These are phyloP conservation scores for Oryza punctata DNA, from an alignment of 176 grass and related monocot genomes.

Conservation along the genomic window DNA sequence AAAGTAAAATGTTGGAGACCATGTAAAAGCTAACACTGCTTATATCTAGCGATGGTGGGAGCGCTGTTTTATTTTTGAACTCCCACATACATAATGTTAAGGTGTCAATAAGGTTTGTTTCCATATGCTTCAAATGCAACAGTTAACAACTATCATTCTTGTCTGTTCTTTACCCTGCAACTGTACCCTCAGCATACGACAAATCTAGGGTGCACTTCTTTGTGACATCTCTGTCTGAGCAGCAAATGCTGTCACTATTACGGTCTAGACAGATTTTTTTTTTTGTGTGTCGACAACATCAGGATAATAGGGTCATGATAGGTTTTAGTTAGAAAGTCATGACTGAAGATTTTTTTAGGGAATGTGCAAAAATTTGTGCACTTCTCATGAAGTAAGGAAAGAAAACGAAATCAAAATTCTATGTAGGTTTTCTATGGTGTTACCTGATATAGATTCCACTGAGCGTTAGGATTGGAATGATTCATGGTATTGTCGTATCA, in stretches of 20 bases:
- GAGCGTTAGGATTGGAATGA: neutral
- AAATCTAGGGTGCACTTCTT: neutral
- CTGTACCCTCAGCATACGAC: conserved; percentile 3
- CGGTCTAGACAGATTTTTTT: conserved; percentile 17
- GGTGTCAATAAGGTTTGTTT: conserved; percentile 6
- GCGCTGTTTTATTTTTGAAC: conserved; percentile 7
- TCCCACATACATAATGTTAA: neutral
- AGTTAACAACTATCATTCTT: neutral
- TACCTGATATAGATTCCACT: neutral
- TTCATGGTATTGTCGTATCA: conserved; percentile 2
- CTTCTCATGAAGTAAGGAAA: neutral
- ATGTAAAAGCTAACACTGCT: no score
- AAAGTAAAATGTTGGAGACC: no score
- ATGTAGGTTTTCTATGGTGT: neutral
- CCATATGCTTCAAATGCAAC: conserved; percentile 2
- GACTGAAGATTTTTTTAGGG: neutral
- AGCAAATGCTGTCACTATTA: neutral
- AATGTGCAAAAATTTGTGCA: neutral
- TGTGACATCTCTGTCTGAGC: conserved; percentile 4
- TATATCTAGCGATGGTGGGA: no score
- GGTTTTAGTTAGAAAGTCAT: neutral
- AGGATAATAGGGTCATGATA: neutral
- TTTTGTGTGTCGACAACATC: neutral
- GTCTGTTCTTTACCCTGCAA: conserved; percentile 1
- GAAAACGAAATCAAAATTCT: neutral